Evolutionary conservation across 257 asterid genomes (phyloP).

Genomic region (Nicotiana otophora): DNA sequence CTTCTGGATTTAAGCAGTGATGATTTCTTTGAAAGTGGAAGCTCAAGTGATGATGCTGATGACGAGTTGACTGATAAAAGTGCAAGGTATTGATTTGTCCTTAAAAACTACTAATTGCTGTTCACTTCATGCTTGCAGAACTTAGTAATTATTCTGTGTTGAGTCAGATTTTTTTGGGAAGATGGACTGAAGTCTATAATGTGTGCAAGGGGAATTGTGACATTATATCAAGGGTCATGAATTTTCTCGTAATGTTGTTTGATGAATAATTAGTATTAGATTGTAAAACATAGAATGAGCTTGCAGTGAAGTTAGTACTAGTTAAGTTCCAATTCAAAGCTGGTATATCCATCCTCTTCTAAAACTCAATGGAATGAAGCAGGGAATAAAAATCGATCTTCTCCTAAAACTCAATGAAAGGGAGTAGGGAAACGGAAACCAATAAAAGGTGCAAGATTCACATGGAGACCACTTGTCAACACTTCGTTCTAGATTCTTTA

Average conservation of each 20-base stretch:
- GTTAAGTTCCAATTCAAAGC: background rate
- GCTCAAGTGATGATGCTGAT: slow-evolving; percentile 96
- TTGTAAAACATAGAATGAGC: background rate
- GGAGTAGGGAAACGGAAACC: background rate
- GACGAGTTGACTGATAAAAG: slow-evolving; percentile 86
- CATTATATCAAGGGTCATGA: background rate
- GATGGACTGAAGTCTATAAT: background rate
- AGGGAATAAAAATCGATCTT: background rate
- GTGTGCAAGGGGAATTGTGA: background rate
- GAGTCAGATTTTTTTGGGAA: background rate
- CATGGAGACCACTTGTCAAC: background rate
- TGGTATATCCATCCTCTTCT: background rate
- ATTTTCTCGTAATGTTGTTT: background rate
- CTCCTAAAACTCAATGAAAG: background rate
- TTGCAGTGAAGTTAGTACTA: background rate
- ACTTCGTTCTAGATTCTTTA: background rate
- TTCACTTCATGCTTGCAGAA: background rate
- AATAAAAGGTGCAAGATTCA: background rate
- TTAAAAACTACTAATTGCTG: background rate
- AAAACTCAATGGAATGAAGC: background rate
- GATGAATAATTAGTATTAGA: background rate
- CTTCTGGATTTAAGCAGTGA: slow-evolving; percentile 77
- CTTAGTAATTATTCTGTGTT: background rate
- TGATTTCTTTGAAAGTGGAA: slow-evolving; percentile 79
- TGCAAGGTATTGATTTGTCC: slow-evolving; percentile 44